Evolutionary conservation across 768 basidiomycete genomes (phyloP).

Genomic region (Boletus edulis): DNA sequence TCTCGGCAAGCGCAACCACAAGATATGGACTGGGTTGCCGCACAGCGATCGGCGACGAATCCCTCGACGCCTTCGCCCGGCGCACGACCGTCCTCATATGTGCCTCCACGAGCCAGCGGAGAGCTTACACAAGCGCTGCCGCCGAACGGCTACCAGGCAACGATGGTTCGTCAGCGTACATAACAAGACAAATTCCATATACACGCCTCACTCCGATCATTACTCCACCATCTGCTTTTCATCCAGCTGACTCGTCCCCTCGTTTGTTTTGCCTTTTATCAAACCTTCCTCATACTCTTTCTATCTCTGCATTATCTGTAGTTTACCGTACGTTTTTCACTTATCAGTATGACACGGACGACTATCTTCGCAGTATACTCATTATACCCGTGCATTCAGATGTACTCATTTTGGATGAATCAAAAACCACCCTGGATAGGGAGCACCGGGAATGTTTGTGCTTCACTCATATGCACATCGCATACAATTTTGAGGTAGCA

Average conservation of each 20-base stretch:
- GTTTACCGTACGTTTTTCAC: constrained; percentile 47
- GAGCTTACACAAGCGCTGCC: constrained; percentile 42
- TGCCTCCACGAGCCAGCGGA: constrained; percentile 42
- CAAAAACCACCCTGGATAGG: constrained; percentile 10
- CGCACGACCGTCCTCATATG: constrained; percentile 52
- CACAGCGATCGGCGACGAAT: constrained; percentile 40
- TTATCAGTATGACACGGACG: constrained; percentile 60
- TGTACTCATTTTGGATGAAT: constrained; percentile 39
- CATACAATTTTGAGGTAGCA: constrained; percentile 37
- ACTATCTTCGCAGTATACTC: constrained; percentile 55
- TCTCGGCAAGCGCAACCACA: constrained; percentile 40
- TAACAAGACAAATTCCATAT: constrained; percentile 23
- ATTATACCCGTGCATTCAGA: constrained; percentile 52
- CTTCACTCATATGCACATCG: constrained; percentile 29
- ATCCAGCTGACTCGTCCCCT: constrained; percentile 27
- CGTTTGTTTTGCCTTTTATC: constrained; percentile 17
- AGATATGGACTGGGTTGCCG: constrained; percentile 40
- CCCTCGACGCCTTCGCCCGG: constrained; percentile 33
- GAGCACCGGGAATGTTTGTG: neutral
- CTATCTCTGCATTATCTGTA: constrained; percentile 57
- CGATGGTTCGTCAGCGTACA: constrained; percentile 51
- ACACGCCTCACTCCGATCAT: constrained; percentile 12
- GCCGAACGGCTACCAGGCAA: constrained; percentile 43
- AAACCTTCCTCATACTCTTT: constrained; percentile 32
- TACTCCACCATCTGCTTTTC: constrained; percentile 22